phyloP scores from a whole-genome alignment of 306 rosid genomes.

The Vicia sativa region DNA sequence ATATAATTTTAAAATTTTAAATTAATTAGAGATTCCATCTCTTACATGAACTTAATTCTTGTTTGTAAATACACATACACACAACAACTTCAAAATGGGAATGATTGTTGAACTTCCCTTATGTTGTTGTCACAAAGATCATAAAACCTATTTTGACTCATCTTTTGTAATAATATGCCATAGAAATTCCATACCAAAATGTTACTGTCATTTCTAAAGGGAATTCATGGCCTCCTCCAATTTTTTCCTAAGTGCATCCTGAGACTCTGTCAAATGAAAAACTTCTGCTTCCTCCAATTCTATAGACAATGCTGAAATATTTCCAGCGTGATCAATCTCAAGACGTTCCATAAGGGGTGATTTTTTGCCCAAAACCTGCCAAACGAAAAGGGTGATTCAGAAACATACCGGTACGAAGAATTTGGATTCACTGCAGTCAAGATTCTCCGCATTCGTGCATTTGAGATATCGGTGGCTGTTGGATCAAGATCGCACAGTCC shows the following conservation, averaged over 20 bases:
- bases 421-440: background rate
- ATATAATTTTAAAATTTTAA: too few species aligned
- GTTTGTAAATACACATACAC: too few species aligned
- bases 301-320: slow-evolving; percentile 46
- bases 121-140: background rate
- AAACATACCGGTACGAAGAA: slow-evolving; percentile 4
- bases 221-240: slow-evolving; percentile 46
- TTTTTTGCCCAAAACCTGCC: slow-evolving; percentile 51
- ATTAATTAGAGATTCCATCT: too few species aligned
- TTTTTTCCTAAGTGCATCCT: slow-evolving; percentile 43
- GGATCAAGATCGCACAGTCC: too few species aligned
- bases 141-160: slow-evolving; percentile 20
- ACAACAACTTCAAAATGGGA: background rate
- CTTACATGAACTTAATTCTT: too few species aligned
- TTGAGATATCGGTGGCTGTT: background rate
- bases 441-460: background rate
- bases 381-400: slow-evolving; percentile 31
- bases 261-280: slow-evolving; percentile 44
- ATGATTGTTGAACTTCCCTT: too few species aligned
- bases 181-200: slow-evolving; percentile 14
- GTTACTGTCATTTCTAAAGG: slow-evolving; percentile 32
- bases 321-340: slow-evolving; percentile 46
- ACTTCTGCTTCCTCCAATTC: slow-evolving; percentile 50
- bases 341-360: slow-evolving; percentile 42
- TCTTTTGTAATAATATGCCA: background rate